Base-by-base conservation (phyloP, 1,139 yeast genomes). In the Yamadazyma dushanensis region DNA sequence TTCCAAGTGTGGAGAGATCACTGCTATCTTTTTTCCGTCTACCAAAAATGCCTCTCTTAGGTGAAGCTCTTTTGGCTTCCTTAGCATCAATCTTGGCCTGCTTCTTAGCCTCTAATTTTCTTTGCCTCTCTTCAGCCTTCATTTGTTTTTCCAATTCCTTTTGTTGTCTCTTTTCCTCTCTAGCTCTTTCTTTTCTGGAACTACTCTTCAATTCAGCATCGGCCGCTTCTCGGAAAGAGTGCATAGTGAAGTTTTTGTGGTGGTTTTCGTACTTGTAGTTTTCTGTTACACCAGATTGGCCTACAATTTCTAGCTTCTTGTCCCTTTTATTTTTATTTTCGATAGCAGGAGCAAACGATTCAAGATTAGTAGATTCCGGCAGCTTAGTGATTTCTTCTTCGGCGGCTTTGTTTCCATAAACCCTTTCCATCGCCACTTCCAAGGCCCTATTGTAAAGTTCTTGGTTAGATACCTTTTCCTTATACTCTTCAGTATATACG, bases 391-490 rank as follows among this genome's bases (percentile, higher is more conserved):
- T 14, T 13, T 8, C 5, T 10, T 11, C 24, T 10, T 10, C 27
- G 18, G 27, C 18, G 17, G 15, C 16, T 4, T 18, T 4, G 32
- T 54, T 54, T 2, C 73, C 74, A 40, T 66, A 67, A 1, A 69
- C 73, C 39, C 57, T 63, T 37, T 62, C 60, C 50, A 60, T 57
- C 1, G 75, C 75, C 1, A 64, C 73, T 38, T 58, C 54, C 59
- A 67, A 53, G 2, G 75, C 75, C 24, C 63, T 64, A 8, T 59
- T 58, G 41, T 67, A 69, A 31, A 63, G 37, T 14, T 51, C 55
- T 18, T 45, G 38, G 37, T 50, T 45, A 1, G 47, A 31, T 3
- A 39, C 16, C 26, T 34, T 28, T 14, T 40, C 25, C 7, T 34
- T 35, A 2, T 38, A 35, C 5, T 14, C 19, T 19, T 41, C 32